Evolutionary conservation across 805 yeast species (phyloP).

Genomic region (Wickerhamiella sergipiensis): DNA sequence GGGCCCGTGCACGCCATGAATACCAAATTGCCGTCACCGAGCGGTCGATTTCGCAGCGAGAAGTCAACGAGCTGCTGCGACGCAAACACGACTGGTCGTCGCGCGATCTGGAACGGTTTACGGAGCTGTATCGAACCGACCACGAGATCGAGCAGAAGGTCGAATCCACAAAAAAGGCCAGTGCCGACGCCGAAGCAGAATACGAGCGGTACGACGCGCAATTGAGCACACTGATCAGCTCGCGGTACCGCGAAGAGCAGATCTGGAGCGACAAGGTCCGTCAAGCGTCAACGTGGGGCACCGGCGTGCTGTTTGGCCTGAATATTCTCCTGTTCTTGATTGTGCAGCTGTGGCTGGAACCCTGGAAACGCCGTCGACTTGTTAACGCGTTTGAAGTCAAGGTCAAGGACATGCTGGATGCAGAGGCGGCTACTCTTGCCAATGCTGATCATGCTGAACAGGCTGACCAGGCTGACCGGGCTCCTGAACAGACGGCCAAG

Average conservation of each 20-base stretch:
- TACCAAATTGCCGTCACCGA: conserved; percentile 20
- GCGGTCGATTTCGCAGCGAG: conserved; percentile 62
- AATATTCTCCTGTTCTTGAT: conserved; percentile 64
- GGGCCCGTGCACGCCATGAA: conserved; percentile 29
- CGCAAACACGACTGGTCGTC: conserved; percentile 75
- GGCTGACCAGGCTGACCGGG: too few relatives aligned
- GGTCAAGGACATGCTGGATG: conserved; percentile 32
- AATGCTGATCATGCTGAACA: too few relatives aligned
- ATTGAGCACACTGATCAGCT: conserved; percentile 62
- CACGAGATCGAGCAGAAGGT: conserved; percentile 59
- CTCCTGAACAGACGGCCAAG: too few relatives aligned
- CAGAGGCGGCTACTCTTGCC: too few relatives aligned
- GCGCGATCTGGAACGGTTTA: conserved; percentile 69
- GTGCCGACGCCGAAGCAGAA: conserved; percentile 30
- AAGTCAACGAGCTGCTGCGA: conserved; percentile 75
- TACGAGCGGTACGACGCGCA: conserved; percentile 60
- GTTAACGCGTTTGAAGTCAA: conserved; percentile 75
- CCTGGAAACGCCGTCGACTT: conserved; percentile 77
- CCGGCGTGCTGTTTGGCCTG: conserved; percentile 76
- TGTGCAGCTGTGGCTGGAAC: conserved; percentile 82
- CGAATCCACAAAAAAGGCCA: conserved; percentile 37
- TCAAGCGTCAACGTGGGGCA: conserved; percentile 93
- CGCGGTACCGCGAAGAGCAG: conserved; percentile 92
- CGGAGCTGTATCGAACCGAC: conserved; percentile 66
- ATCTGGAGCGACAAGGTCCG: conserved; percentile 96